phyloP scores from a whole-genome alignment of 192 early-diverging fungal species.

The Dimargaris cristalligena region DNA sequence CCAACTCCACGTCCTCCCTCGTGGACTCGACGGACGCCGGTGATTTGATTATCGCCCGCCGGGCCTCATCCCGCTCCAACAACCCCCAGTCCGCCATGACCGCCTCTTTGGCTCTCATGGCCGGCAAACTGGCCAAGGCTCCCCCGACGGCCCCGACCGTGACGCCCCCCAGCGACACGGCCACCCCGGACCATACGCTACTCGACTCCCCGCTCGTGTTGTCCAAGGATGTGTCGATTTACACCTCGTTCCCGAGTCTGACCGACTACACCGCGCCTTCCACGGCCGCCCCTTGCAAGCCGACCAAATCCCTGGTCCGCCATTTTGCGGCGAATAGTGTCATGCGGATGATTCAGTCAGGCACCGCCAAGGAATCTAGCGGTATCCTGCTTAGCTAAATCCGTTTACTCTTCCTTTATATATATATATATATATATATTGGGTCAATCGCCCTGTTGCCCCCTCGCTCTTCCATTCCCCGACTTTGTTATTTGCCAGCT shows the following conservation, averaged over 20 bases:
- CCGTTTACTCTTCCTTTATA: not conserved
- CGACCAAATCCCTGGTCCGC: not conserved
- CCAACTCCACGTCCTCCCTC: not conserved
- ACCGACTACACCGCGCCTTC: not conserved
- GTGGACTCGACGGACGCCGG: not conserved
- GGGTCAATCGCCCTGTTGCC: no score
- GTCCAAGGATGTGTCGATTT: slow-evolving; percentile 1
- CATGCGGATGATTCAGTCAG: not conserved
- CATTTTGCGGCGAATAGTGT: not conserved
- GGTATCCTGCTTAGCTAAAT: not conserved
- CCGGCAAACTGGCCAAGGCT: not conserved
- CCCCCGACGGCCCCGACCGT: not conserved
- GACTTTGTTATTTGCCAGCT: no score
- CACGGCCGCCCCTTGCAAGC: not conserved
- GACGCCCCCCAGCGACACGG: not conserved
- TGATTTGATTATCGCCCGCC: not conserved
- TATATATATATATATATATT: no score
- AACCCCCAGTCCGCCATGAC: not conserved
- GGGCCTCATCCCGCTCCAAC: not conserved
- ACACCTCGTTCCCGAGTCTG: slow-evolving; percentile 1
- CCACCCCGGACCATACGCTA: not conserved
- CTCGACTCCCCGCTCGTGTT: not conserved
- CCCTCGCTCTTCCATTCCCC: no score
- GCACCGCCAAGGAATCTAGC: not conserved
- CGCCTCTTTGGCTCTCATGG: not conserved